Evolutionary conservation across 371 early-diverging fungal genomes (phyloP).

Genomic region (Mortierella sp.): DNA sequence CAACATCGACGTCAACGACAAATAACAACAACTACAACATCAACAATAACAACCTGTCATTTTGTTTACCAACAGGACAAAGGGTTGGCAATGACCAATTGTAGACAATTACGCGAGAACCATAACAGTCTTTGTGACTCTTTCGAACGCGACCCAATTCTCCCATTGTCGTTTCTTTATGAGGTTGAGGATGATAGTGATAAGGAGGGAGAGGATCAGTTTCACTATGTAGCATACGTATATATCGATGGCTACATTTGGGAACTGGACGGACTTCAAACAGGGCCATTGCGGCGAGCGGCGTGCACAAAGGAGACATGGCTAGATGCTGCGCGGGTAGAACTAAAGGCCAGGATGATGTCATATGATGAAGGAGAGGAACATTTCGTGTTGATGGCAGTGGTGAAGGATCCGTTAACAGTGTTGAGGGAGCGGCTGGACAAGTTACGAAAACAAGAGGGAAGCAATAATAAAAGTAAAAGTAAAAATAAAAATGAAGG

Average conservation of each 20-base stretch:
- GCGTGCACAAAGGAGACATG: not conserved
- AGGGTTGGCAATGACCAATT: constrained; percentile 59
- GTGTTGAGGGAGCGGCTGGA: not conserved
- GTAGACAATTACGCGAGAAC: constrained; percentile 46
- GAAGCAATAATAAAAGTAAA: not conserved
- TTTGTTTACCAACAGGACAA: constrained; percentile 36
- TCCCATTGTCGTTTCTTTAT: not conserved
- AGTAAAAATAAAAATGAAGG: not conserved
- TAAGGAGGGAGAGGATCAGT: constrained; percentile 12
- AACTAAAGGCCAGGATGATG: constrained; percentile 5
- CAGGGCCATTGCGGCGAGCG: constrained; percentile 43
- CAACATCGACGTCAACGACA: not conserved
- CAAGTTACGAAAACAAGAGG: not conserved
- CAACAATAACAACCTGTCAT: not conserved
- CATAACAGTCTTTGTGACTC: constrained; percentile 59
- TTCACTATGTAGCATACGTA: constrained; percentile 61
- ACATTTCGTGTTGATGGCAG: constrained; percentile 19
- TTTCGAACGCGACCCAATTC: constrained; percentile 6
- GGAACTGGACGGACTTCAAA: constrained; percentile 66
- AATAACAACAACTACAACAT: not conserved
- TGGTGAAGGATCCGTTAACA: constrained; percentile 12
- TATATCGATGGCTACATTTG: constrained; percentile 59
- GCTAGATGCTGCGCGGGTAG: constrained; percentile 3
- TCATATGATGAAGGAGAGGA: constrained; percentile 6
- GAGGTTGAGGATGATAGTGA: constrained; percentile 8